Evolutionary conservation across 2,329 filamentous ascomycete species (phyloP), one percentile per base, ranked within the genome.

Genomic region (Pezizomycotina sp.): DNA sequence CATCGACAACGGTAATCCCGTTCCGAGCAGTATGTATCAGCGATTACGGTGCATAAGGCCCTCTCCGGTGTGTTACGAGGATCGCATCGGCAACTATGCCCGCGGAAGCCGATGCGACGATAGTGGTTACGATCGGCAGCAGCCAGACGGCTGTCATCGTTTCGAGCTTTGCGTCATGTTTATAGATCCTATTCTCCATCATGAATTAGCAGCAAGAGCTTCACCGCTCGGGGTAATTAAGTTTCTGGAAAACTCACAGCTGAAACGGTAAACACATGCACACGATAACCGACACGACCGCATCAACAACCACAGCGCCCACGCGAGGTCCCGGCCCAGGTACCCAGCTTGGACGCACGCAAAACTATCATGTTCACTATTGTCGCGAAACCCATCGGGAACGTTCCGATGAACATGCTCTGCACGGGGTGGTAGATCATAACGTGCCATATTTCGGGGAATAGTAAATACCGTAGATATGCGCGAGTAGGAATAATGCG

Each of bases 361-460:
- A 20, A 69, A 8, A 71, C 61, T 52, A 71, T 67, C 64, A 74
- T 71, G 43, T 73, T 71, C 42, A 78, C 66, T 27, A 79, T 69
- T 2, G 74, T 78, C 0, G 71, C 68, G 39, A 79, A 65, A 0
- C 65, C 73, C 70, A 79, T 78, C 0, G 74, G 74, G 20, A 77
- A 65, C 0, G 71, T 74, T 0, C 69, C 75, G 3, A 81, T 56
- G 47, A 80, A 81, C 34, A 81, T 60, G 1, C 69, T 73, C 50
- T 81, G 71, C 1, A 64, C 65, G 1, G 71, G 73, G 51, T 81
- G 71, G 2, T 60, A 57, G 22, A 80, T 64, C 74, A 81, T 77
- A 10, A 65, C 68, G 0, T 40, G 50, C 65, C 73, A 80, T 19
- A 78, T 71, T 39, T 67, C 62, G 0, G 74, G 75, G 48, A 76